Evolutionary conservation across 2,329 filamentous ascomycete species (phyloP), one percentile per base, ranked within the genome.

Genomic region (Penicillium sp.): DNA sequence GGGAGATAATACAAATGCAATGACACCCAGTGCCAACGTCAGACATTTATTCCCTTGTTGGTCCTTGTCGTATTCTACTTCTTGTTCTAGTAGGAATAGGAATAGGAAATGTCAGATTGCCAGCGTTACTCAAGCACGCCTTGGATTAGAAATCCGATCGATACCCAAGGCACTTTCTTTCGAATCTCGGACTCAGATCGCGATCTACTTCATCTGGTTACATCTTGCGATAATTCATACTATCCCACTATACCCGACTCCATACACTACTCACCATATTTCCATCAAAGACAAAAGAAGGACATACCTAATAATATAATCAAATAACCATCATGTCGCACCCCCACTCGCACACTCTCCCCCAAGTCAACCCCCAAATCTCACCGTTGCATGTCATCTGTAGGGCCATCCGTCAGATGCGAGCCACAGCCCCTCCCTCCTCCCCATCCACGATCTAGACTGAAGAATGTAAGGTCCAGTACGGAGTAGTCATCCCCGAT

Each of bases 351-450:
- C 24, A 15, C 17, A n/a, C 12, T 30, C 15, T 26, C 45, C 45
- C 40, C 45, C 26, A 49, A 49, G 2, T 33, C 2, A 24, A 28
- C 53, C 38, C 30, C 35, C 19, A 15, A 56, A 58, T 63, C 63
- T 63, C 49, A 63, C 63, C 56, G 61, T 65, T 65, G 61, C 63
- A 59, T 56, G 44, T 40, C 4, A 28, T 62, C 55, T 63, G 60
- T 56, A 65, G 61, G 60, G 53, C 60, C 47, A 38, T 24, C 59
- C 55, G 51, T 44, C 30, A 37, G 45, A 35, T 13, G 56, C 56
- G 35, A 44, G 45, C 40, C 26, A 50, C 45, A 50, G 26, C 26
- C 7, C 45, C 24, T 24, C 40, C 26, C 26, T 47, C 22, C 12
- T 26, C 42, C 37, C 37, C 22, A 17, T 47, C 24, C 45, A 30